Conservation (phyloP, 1,284 basidiomycete genomes). For the Neolentinus lepideus region DNA sequence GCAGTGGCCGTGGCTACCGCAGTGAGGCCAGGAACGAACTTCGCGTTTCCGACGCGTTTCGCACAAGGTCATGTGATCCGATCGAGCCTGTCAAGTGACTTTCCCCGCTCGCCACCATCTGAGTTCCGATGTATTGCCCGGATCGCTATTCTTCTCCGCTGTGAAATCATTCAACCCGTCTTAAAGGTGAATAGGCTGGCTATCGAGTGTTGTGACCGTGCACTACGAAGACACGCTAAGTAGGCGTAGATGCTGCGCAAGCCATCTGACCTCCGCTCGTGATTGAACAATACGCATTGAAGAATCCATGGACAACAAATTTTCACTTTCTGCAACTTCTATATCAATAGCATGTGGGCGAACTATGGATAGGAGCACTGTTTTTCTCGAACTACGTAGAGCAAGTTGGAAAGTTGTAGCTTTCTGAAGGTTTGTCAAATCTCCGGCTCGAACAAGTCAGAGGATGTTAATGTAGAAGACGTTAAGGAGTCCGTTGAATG, state of each 20-base stretch:
- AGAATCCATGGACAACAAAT: not conserved
- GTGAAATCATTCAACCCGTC: no score
- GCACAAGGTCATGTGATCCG: not conserved
- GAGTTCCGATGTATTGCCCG: no score
- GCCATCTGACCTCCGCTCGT: not conserved
- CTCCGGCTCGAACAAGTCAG: no score
- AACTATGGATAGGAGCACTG: no score
- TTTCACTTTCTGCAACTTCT: not conserved
- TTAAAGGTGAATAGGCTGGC: no score
- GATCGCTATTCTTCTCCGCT: no score
- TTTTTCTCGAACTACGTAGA: no score
- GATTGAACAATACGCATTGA: not conserved
- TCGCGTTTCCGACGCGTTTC: not conserved
- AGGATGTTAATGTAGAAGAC: no score
- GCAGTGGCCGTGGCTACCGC: not conserved
- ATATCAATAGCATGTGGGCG: no score
- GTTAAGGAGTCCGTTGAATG: not conserved
- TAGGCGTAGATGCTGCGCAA: not conserved
- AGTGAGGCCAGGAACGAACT: not conserved
- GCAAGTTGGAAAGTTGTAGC: no score
- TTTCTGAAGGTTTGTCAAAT: no score
- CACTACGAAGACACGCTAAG: not conserved
- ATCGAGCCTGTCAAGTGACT: not conserved
- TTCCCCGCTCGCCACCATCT: no score
- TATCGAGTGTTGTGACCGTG: not conserved